phyloP scores from a whole-genome alignment of 2,329 filamentous ascomycete genomes.

The Paracoccidioides lutzii region DNA sequence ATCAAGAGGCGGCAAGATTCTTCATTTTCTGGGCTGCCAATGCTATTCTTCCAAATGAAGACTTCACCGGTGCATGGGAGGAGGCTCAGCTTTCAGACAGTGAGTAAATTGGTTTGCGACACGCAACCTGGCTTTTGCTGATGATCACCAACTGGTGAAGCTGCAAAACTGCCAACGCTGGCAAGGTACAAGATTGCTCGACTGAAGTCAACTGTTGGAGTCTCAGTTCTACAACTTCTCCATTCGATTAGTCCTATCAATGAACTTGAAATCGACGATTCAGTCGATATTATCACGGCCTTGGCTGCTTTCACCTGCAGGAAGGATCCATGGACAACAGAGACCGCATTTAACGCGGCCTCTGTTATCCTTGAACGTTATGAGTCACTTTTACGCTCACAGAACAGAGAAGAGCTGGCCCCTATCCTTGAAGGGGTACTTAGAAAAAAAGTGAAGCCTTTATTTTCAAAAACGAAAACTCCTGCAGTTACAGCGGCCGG shows the following conservation, averaged over 20 bases:
- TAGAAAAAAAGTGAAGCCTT: constrained; percentile 25
- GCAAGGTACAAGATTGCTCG: constrained; percentile 16
- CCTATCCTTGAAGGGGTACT: constrained; percentile 17
- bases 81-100: constrained; percentile 14
- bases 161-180: constrained; percentile 4
- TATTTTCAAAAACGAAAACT: constrained; percentile 31
- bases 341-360: constrained; percentile 12
- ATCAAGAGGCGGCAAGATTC: constrained; percentile 15
- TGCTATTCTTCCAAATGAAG: constrained; percentile 21
- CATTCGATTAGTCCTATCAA: constrained; percentile 12
- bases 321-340: constrained; percentile 26
- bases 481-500: constrained; percentile 31
- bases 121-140: background rate
- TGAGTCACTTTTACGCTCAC: constrained; percentile 1
- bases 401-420: constrained; percentile 10
- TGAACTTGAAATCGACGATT: constrained; percentile 11
- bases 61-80: constrained; percentile 20
- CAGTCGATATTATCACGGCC: constrained; percentile 18
- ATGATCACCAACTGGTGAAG: constrained; percentile 9
- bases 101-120: background rate
- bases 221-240: constrained; percentile 18
- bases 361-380: constrained; percentile 12
- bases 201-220: constrained; percentile 18
- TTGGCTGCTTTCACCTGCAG: constrained; percentile 22
- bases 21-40: constrained; percentile 23